These are phyloP conservation scores for Musa balbisiana DNA, from an alignment of 202 grass and related monocot genomes.

Conservation along the genomic window DNA sequence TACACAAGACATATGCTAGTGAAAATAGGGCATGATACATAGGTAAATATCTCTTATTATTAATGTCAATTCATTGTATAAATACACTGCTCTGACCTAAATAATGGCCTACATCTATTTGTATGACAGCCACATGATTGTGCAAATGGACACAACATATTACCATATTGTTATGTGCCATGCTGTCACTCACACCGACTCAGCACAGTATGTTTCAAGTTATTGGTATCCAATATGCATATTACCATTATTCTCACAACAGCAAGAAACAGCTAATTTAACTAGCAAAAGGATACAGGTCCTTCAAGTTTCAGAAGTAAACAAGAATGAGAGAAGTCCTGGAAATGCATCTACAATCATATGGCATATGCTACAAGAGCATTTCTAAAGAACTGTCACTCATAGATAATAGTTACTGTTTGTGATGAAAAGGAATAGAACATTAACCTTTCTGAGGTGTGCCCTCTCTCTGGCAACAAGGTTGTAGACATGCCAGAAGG, in stretches of 20 bases:
- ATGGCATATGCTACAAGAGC: neutral
- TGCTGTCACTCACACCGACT: too few relatives aligned
- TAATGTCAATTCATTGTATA: too few relatives aligned
- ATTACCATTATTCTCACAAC: neutral
- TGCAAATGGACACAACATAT: too few relatives aligned
- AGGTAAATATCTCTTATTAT: too few relatives aligned
- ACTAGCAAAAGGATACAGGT: neutral
- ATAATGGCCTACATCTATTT: too few relatives aligned
- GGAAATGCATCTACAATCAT: neutral
- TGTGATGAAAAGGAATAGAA: conserved; percentile 14
- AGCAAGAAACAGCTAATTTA: neutral
- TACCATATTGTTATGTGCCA: too few relatives aligned
- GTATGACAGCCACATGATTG: too few relatives aligned
- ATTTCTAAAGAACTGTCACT: neutral
- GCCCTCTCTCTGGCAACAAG: conserved; percentile 41
- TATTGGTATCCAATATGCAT: too few relatives aligned
- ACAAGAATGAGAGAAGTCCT: neutral
- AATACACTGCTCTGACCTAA: too few relatives aligned
- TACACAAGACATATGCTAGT: too few relatives aligned
- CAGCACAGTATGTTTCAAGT: too few relatives aligned
- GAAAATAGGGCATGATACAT: too few relatives aligned
- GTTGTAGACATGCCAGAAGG: conserved; percentile 28
- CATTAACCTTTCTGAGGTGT: conserved; percentile 56
- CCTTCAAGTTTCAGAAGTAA: neutral
- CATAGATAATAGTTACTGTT: neutral